Conservation (phyloP, 495 filamentous ascomycete genomes). For the Penicillium mononematosum region DNA sequence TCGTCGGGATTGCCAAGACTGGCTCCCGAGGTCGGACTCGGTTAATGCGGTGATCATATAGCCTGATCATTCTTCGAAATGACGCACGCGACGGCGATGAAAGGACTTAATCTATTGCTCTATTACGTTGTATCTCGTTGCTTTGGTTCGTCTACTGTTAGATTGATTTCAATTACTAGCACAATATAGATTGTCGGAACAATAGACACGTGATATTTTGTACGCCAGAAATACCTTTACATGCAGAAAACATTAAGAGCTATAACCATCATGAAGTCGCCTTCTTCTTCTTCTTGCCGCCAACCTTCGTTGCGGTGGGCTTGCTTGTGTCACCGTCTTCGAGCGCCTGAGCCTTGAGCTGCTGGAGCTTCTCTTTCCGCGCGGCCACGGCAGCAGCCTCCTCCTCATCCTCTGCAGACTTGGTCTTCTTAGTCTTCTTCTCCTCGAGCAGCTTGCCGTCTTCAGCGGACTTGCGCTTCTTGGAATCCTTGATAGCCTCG, state of each 20-base stretch:
- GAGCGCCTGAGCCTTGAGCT: constrained; percentile 51
- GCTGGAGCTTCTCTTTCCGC: constrained; percentile 58
- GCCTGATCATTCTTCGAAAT: constrained; percentile 16
- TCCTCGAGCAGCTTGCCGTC: constrained; percentile 58
- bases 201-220: constrained; percentile 38
- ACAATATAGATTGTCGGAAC: constrained; percentile 12
- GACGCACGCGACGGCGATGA: constrained; percentile 9
- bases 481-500: constrained; percentile 53
- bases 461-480: constrained; percentile 61
- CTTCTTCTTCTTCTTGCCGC: constrained; percentile 47
- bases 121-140: neutral
- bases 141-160: neutral
- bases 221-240: constrained; percentile 41
- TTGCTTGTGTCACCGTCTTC: constrained; percentile 37
- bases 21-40: constrained; percentile 45
- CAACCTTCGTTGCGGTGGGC: constrained; percentile 28
- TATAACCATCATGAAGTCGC: constrained; percentile 40
- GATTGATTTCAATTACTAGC: constrained; percentile 3
- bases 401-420: constrained; percentile 46
- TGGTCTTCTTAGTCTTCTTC: constrained; percentile 55
- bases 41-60: constrained; percentile 36
- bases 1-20: constrained; percentile 33
- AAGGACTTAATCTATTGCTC: neutral
- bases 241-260: constrained; percentile 34
- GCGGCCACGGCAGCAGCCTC: constrained; percentile 52